These are phyloP conservation scores for Papilionanthe hybrid DNA, from an alignment of 116 monocot species.

Conservation along the genomic window DNA sequence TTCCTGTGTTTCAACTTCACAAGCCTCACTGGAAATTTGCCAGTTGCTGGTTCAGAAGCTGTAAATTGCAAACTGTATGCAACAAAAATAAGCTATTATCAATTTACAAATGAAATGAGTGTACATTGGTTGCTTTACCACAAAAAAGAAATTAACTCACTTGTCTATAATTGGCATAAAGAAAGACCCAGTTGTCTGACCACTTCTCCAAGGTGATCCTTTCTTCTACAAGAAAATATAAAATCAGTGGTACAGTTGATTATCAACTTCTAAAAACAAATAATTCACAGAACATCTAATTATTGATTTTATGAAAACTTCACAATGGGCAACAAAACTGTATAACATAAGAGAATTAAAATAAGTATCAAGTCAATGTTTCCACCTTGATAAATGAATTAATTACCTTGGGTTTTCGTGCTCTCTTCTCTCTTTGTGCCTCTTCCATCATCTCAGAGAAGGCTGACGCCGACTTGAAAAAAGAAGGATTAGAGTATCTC, in stretches of 20 bases:
- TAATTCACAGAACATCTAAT: neutral
- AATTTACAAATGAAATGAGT: slow-evolving; percentile 8
- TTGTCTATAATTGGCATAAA: slow-evolving; percentile 21
- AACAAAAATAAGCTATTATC: neutral
- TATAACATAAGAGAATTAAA: neutral
- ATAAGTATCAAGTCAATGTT: neutral
- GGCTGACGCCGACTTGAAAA: slow-evolving; percentile 59
- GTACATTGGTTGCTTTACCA: neutral
- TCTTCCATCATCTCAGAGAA: slow-evolving; percentile 45
- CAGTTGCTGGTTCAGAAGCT: slow-evolving; percentile 29
- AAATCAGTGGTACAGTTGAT: neutral
- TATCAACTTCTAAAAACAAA: neutral
- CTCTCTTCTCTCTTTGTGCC: slow-evolving; percentile 54
- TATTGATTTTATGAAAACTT: neutral
- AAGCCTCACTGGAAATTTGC: slow-evolving; percentile 32
- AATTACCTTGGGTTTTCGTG: slow-evolving; percentile 66
- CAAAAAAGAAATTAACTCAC: slow-evolving; percentile 26
- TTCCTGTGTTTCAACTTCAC: slow-evolving; percentile 43
- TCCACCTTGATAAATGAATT: neutral
- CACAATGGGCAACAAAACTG: neutral
- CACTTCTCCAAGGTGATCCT: slow-evolving; percentile 46
- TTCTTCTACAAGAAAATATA: slow-evolving; percentile 42
- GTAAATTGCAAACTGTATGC: slow-evolving; percentile 27
- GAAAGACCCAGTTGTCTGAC: slow-evolving; percentile 41
- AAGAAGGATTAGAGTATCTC: slow-evolving; percentile 94